Percentiles rank a stretch among this genome's conserved stretches.
Evolutionary conservation across 805 yeast species (phyloP).

Genomic region (Teunomyces cretensis): DNA sequence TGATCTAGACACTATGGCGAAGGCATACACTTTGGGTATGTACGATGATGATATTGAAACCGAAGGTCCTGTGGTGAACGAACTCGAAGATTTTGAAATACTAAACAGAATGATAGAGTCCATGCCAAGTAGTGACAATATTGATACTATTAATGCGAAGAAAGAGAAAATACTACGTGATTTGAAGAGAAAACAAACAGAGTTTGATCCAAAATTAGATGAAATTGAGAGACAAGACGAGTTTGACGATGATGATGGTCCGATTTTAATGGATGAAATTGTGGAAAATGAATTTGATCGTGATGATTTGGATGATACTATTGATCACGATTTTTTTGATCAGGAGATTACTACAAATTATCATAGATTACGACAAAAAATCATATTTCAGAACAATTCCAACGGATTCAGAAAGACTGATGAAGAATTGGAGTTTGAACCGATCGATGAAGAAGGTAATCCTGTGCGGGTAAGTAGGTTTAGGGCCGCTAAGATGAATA

Average conservation of each 20-base stretch:
- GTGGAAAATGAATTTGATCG: constrained; percentile 35
- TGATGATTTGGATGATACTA: constrained; percentile 12
- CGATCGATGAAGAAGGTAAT: constrained; percentile 63
- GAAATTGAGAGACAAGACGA: constrained; percentile 24
- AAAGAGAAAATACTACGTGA: not conserved
- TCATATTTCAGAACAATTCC: constrained; percentile 43
- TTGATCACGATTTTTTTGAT: constrained; percentile 28
- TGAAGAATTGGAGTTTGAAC: constrained; percentile 60
- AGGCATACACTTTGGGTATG: constrained; percentile 57
- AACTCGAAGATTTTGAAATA: constrained; percentile 51
- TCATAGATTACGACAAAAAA: constrained; percentile 51
- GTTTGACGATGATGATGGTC: constrained; percentile 36
- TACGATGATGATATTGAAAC: constrained; percentile 61
- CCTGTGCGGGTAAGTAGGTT: constrained; percentile 65
- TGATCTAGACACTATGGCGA: constrained; percentile 57
- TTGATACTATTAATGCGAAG: constrained; percentile 1
- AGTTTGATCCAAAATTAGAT: constrained; percentile 11
- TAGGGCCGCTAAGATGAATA: constrained; percentile 48
- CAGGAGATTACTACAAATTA: constrained; percentile 57
- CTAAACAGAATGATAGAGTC: constrained; percentile 50
- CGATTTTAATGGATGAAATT: constrained; percentile 42
- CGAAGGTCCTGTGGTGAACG: constrained; percentile 55
- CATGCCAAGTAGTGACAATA: constrained; percentile 16
- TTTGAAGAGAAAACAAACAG: not conserved
- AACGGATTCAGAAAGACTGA: constrained; percentile 45